phyloP scores from a whole-genome alignment of 2,329 filamentous ascomycete genomes.

The Whalleya microplaca region DNA sequence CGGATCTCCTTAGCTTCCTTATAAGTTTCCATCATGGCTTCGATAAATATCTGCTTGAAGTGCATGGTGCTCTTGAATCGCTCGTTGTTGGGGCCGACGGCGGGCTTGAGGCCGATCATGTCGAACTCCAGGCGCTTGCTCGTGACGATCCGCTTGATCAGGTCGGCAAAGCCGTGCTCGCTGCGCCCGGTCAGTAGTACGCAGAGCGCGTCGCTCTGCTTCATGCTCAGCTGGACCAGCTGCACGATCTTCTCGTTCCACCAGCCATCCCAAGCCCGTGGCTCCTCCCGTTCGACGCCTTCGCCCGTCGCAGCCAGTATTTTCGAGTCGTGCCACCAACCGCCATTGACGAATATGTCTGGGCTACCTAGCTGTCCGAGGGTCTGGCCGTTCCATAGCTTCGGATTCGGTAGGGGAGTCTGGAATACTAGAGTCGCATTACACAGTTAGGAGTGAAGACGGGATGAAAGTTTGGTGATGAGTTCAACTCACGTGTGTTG shows the following conservation, averaged over 20 bases:
- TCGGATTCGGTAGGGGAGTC: constrained; percentile 85
- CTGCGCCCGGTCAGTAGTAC: constrained; percentile 87
- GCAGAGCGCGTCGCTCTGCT: constrained; percentile 82
- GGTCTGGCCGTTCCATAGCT: constrained; percentile 81
- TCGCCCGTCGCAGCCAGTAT: constrained; percentile 87
- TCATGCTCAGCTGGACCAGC: constrained; percentile 78
- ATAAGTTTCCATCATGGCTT: constrained; percentile 84
- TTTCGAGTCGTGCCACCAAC: constrained; percentile 95
- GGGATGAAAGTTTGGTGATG: neutral
- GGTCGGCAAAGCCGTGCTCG: constrained; percentile 74
- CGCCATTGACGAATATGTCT: constrained; percentile 78
- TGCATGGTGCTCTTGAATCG: constrained; percentile 81
- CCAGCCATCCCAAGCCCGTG: constrained; percentile 85
- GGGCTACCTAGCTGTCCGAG: constrained; percentile 77
- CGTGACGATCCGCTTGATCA: constrained; percentile 79
- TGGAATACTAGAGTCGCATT: constrained; percentile 72
- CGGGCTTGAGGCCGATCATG: constrained; percentile 84
- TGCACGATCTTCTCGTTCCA: constrained; percentile 93
- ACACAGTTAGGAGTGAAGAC: constrained; percentile 12
- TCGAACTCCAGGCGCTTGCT: constrained; percentile 85
- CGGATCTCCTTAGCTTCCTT: constrained; percentile 79
- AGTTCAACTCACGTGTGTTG: constrained; percentile 74
- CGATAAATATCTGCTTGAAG: constrained; percentile 89
- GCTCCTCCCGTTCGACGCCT: constrained; percentile 80
- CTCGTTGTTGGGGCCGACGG: constrained; percentile 78